Conservation (phyloP, 1,139 yeast genomes). For the Hansenula sp. region DNA sequence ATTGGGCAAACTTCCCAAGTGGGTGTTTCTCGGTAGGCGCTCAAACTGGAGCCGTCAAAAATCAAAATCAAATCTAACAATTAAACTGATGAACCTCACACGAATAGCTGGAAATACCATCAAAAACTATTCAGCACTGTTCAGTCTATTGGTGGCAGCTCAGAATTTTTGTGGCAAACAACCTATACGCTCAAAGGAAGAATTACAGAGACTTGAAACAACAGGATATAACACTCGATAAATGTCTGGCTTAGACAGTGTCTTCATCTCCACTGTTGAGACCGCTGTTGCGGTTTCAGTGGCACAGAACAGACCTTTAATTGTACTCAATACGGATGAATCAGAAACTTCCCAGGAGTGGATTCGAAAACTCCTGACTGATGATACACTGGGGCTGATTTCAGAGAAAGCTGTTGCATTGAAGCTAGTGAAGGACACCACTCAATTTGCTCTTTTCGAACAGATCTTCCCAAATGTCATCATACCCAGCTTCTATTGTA, state of each 20-base stretch:
- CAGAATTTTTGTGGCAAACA: no score
- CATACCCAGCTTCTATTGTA: conserved; percentile 47
- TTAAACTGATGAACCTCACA: background rate
- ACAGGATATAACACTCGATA: background rate
- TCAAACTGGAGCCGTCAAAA: background rate
- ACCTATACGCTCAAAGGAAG: no score
- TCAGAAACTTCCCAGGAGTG: conserved; percentile 25
- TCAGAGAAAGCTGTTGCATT: conserved; percentile 36
- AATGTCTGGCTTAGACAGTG: conserved; percentile 11
- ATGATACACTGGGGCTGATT: conserved; percentile 15
- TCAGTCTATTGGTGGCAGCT: no score
- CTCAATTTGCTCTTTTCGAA: conserved; percentile 45
- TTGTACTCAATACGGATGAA: conserved; percentile 35
- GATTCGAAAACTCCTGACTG: conserved; percentile 19
- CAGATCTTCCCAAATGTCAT: conserved; percentile 44
- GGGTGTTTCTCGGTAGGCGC: background rate
- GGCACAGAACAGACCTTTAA: conserved; percentile 33
- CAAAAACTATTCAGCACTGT: no score
- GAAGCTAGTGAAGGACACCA: conserved; percentile 39
- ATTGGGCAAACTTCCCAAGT: background rate
- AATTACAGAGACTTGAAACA: background rate
- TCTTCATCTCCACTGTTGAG: conserved; percentile 33
- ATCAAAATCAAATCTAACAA: background rate
- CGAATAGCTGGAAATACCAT: no score
- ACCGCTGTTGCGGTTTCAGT: conserved; percentile 40